Conservation (phyloP, 2,329 filamentous ascomycete genomes). For the Fusarium concolor region DNA sequence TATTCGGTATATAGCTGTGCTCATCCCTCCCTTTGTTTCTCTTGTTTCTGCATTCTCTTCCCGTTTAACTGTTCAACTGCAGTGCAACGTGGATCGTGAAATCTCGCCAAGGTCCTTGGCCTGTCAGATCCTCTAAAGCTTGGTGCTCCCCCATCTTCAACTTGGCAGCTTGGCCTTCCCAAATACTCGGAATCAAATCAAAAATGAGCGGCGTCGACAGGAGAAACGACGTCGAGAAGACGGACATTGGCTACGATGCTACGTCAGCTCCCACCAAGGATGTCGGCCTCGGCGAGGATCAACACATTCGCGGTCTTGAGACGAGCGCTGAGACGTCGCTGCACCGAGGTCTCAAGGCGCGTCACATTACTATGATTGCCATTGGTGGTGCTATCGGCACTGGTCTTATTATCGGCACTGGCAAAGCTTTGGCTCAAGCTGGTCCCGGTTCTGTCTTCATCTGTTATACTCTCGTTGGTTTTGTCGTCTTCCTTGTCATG, state of each 20-base stretch:
- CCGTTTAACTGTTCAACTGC: too few species aligned
- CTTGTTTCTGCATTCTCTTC: not conserved
- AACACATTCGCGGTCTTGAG: conserved; percentile 61
- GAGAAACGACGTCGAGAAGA: conserved; percentile 44
- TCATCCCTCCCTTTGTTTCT: conserved; percentile 1
- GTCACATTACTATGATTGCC: conserved; percentile 71
- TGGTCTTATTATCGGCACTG: conserved; percentile 78
- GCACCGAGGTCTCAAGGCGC: conserved; percentile 65
- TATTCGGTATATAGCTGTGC: conserved; percentile 25
- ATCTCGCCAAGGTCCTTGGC: conserved; percentile 25
- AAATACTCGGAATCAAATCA: not conserved
- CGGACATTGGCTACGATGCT: conserved; percentile 40
- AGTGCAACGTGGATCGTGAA: conserved; percentile 20
- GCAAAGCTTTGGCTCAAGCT: conserved; percentile 64
- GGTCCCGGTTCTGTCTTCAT: conserved; percentile 77
- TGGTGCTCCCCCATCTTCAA: conserved; percentile 1
- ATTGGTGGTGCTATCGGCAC: conserved; percentile 81
- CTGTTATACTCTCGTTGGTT: conserved; percentile 75
- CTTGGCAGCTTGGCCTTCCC: conserved; percentile 19
- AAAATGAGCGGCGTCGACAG: conserved; percentile 27
- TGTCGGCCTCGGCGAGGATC: conserved; percentile 38
- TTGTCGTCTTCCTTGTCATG: conserved; percentile 85
- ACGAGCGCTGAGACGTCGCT: conserved; percentile 61
- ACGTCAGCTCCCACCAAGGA: conserved; percentile 20
- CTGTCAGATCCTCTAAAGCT: conserved; percentile 11